Conservation (phyloP, 306 rosid species). For the Betula pendula region DNA sequence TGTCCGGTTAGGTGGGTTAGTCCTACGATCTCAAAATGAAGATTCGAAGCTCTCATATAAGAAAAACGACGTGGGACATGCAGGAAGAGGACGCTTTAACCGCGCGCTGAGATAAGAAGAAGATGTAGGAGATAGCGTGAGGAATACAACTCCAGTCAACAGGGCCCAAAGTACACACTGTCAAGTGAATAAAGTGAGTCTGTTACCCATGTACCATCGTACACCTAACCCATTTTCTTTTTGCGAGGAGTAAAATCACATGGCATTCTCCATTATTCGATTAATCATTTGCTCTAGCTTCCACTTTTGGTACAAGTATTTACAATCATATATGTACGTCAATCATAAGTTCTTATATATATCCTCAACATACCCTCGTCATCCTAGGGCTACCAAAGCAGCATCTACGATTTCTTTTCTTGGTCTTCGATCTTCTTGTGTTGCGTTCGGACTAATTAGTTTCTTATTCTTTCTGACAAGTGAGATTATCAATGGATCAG, state of each 20-base stretch:
- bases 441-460: neutral
- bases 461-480: neutral
- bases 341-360: constrained; percentile 29
- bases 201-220: constrained; percentile 40
- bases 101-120: constrained; percentile 24
- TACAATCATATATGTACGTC: constrained; percentile 29
- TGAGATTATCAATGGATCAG: neutral
- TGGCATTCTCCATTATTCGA: neutral
- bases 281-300: constrained; percentile 16
- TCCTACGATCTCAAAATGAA: constrained; percentile 18
- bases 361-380: constrained; percentile 4
- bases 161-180: constrained; percentile 33
- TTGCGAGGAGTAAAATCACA: constrained; percentile 10
- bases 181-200: constrained; percentile 54
- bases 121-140: constrained; percentile 38
- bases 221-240: constrained; percentile 15
- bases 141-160: constrained; percentile 46
- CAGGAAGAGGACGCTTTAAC: constrained; percentile 39
- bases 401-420: neutral
- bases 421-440: neutral
- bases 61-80: constrained; percentile 34
- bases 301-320: constrained; percentile 12
- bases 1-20: constrained; percentile 20
- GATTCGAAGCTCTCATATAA: constrained; percentile 36
- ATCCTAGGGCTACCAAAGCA: neutral